Evolutionary conservation across 306 rosid species (phyloP), one percentile per base, ranked within the genome.

Genomic region (Vicia villosa): DNA sequence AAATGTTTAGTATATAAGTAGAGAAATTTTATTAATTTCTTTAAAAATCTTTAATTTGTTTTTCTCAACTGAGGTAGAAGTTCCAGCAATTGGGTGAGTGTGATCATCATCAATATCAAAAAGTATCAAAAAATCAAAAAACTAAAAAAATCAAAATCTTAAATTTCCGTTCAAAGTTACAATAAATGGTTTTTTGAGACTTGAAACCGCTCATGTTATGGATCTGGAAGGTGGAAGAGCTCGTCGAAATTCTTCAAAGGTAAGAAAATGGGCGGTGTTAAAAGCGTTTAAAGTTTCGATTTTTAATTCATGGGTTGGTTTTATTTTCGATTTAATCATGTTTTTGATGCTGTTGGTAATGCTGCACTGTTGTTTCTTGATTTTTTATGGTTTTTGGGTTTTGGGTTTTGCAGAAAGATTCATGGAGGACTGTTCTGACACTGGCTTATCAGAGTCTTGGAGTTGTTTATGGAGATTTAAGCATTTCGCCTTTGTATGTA

Each of bases 371-470:
- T 62, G 15, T 17, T 58, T 6, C n/a, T 46, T n/a, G 2, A 5
- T 3, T 34, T 4, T 8, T 4, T 3, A 0, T 2, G 3, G 49
- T 34, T 8, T 45, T 3, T n/a, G 5, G 3, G 22, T 16, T n/a
- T 37, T 20, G 24, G 16, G 30, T 13, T 70, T 66, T 60, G 76
- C 84, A 94, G 99, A 81, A 43, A 67, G 87, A 83, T 10, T 89
- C 95, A n/a, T 94, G 99, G 99, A 87, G 61, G 83, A 69, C 92
- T 46, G 61, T 91, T 79, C 72, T 91, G 68, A 84, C 88, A 70
- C 61, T 94, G 79, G 99, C 99, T 30, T 94, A 86, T 66, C 99
- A 94, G 83, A 94, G 99, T 42, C 86, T 94, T 8, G 99, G 99
- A 41, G 97, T 94, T 15, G 99, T 94, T 34, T 94, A 94, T 63